Evolutionary conservation across 306 rosid genomes (phyloP), one percentile per base, ranked within the genome.

Genomic region (Nissolia schottii): DNA sequence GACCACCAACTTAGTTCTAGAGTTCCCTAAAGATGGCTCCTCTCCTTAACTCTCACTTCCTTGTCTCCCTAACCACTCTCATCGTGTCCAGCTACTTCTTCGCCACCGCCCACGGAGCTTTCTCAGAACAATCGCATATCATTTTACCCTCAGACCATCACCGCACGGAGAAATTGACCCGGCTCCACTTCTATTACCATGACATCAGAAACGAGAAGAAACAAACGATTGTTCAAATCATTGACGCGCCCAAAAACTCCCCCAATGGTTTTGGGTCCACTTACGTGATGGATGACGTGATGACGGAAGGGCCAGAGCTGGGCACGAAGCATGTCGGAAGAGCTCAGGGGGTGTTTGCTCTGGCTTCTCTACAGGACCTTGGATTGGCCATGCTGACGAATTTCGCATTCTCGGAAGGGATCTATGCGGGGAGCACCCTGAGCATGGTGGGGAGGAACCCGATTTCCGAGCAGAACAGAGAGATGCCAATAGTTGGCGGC

Each of bases 161-260:
- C 43, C 14, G 43, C 14, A 37, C 43, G 11, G 14, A 11, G 14
- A 37, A n/a, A n/a, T n/a, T n/a, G 14, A 37, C 43, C 3, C 68
- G 19, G 38, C 57, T 82, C 4, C 84, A 81, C 67, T 87, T 79
- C 63, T 87, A 76, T 57, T 87, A 76, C 66, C 91, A 87, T 51
- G 83, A 87, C 70, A 79, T 62, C 71, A 6, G 43, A 40, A 1
- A 70, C 83, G n/a, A n/a, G n/a, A n/a, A n/a, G n/a, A n/a, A n/a
- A n/a, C n/a, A n/a, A n/a, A n/a, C n/a, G n/a, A n/a, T n/a, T n/a
- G n/a, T n/a, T n/a, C n/a, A n/a, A n/a, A n/a, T n/a, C n/a, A n/a
- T n/a, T 11, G 41, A 57, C 19, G n/a, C 50, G 69, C 37, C 41
- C 60, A 31, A 45, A n/a, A n/a, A n/a, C 77, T 9, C 14, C 77